phyloP scores from a whole-genome alignment of 805 yeast species.

The Monosporozyma aerobia region DNA sequence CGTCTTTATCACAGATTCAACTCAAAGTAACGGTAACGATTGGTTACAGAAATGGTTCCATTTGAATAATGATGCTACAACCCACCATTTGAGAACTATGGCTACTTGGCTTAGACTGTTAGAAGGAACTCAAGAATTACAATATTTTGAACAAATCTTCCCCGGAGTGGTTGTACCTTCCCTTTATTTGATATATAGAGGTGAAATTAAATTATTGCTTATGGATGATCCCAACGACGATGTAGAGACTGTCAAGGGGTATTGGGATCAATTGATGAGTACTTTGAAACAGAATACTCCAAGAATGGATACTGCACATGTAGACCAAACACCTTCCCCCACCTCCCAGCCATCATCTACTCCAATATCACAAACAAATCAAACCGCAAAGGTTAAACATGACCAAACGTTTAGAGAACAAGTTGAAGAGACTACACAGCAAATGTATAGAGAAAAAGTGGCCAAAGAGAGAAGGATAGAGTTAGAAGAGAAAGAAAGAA shows the following conservation, averaged over 20 bases:
- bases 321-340: neutral
- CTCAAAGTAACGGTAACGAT: slow-evolving; percentile 14
- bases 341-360: neutral
- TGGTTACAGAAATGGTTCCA: slow-evolving; percentile 25
- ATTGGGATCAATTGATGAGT: slow-evolving; percentile 5
- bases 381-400: neutral
- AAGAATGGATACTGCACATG: neutral
- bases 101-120: slow-evolving; percentile 35
- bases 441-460: slow-evolving; percentile 27
- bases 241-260: neutral
- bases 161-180: slow-evolving; percentile 46
- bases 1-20: slow-evolving; percentile 22
- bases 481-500: slow-evolving; percentile 45
- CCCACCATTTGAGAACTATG: slow-evolving; percentile 4
- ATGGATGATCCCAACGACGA: slow-evolving; percentile 25
- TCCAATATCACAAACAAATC: neutral
- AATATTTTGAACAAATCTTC: slow-evolving; percentile 46
- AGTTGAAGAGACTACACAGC: slow-evolving; percentile 20
- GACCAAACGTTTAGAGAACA: slow-evolving; percentile 14
- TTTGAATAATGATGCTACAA: slow-evolving; percentile 6
- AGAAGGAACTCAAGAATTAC: slow-evolving; percentile 36
- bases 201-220: slow-evolving; percentile 38
- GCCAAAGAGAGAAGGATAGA: slow-evolving; percentile 25
- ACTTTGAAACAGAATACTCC: slow-evolving; percentile 19
- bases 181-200: slow-evolving; percentile 43